Evolutionary conservation across 257 asterid species (phyloP).

Genomic region (Solanum piurae): DNA sequence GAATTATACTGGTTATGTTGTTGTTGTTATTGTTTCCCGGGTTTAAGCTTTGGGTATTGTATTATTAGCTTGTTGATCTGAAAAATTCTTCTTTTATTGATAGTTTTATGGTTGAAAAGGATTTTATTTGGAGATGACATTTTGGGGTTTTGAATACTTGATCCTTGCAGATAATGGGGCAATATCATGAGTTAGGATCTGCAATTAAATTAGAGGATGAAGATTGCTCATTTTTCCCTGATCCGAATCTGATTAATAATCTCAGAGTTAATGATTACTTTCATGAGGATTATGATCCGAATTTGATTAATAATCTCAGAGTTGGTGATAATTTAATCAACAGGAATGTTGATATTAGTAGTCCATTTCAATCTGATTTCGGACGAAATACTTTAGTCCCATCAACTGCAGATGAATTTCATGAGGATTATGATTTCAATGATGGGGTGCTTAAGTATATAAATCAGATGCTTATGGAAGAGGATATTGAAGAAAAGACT

Average conservation of each 20-base stretch:
- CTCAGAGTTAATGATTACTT: background rate
- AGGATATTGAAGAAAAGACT: constrained; percentile 57
- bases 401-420: constrained; percentile 13
- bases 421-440: constrained; percentile 43
- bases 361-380: background rate
- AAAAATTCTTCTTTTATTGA: background rate
- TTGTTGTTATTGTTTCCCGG: background rate
- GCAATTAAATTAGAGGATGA: background rate
- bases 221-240: background rate
- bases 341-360: background rate
- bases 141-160: background rate
- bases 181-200: background rate
- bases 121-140: background rate
- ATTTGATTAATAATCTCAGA: background rate
- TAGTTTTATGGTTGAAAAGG: background rate
- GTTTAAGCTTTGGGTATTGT: background rate
- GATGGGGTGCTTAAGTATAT: constrained; percentile 50
- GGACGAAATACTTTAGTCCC: background rate
- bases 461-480: constrained; percentile 63
- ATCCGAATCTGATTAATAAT: background rate
- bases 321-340: background rate
- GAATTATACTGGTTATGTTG: background rate
- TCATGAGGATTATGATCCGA: background rate
- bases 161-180: background rate
- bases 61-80: background rate